Conservation (phyloP, 345 rosid genomes). For the Ceriops tagal region DNA sequence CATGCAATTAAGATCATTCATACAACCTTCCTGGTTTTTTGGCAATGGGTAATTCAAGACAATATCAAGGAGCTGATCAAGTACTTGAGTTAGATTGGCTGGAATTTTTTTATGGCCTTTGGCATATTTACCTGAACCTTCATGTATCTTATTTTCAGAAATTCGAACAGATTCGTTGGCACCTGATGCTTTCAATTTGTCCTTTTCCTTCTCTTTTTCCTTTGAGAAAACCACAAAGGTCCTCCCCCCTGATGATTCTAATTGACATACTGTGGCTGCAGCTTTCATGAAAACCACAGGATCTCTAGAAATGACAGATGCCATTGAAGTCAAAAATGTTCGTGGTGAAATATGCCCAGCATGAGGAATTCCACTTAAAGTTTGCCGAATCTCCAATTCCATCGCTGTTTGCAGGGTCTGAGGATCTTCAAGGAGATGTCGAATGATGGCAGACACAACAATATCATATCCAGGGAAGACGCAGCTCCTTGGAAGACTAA, state of each 20-base stretch:
- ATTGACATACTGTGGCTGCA: constrained; percentile 68
- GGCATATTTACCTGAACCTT: constrained; percentile 68
- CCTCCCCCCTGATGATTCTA: constrained; percentile 89
- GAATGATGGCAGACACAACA: constrained; percentile 76
- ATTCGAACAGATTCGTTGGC: constrained; percentile 69
- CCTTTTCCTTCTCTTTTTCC: constrained; percentile 71
- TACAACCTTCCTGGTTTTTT: constrained; percentile 53
- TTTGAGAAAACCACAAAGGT: constrained; percentile 63
- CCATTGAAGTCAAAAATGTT: constrained; percentile 77
- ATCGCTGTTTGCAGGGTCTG: constrained; percentile 93
- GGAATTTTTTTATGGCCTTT: constrained; percentile 82
- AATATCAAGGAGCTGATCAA: constrained; percentile 95
- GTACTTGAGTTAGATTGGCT: constrained; percentile 73
- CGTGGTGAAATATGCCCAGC: constrained; percentile 63
- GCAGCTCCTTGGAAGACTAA: constrained; percentile 75
- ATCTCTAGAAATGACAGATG: constrained; percentile 89
- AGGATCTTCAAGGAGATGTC: constrained; percentile 97
- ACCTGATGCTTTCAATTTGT: constrained; percentile 55
- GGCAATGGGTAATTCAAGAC: constrained; percentile 61
- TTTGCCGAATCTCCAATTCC: constrained; percentile 91
- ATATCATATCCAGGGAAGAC: constrained; percentile 90
- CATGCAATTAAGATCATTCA: constrained; percentile 46
- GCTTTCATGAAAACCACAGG: constrained; percentile 89
- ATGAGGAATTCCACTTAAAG: constrained; percentile 66
- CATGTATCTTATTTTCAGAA: constrained; percentile 70